Evolutionary conservation across 2,329 filamentous ascomycete species (phyloP).

Genomic region (Arachnomyces sp.): DNA sequence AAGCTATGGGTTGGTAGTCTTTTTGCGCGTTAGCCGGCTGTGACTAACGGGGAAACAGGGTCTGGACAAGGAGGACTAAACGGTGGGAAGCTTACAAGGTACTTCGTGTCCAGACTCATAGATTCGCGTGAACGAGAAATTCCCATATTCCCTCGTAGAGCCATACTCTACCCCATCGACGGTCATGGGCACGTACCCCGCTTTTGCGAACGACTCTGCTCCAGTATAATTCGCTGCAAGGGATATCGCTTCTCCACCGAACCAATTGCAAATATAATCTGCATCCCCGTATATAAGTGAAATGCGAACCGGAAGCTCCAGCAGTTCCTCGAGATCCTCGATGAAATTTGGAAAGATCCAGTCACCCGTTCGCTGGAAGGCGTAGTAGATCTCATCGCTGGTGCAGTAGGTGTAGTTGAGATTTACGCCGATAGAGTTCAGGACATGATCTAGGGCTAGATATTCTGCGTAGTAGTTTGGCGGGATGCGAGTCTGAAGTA

Average conservation of each 20-base stretch:
- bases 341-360: conserved; percentile 56
- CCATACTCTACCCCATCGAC: conserved; percentile 62
- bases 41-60: too few relatives aligned
- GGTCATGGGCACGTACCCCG: conserved; percentile 64
- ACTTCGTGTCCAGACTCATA: conserved; percentile 44
- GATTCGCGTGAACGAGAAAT: conserved; percentile 58
- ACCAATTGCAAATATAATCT: conserved; percentile 48
- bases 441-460: conserved; percentile 52
- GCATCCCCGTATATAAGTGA: conserved; percentile 63
- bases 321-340: conserved; percentile 50
- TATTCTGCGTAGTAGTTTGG: conserved; percentile 54
- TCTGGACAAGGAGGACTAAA: too few relatives aligned
- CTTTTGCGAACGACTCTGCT: conserved; percentile 48
- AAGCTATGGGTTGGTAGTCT: conserved; percentile 51
- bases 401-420: conserved; percentile 48
- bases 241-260: conserved; percentile 67
- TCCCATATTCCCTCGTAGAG: conserved; percentile 66
- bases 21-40: too few relatives aligned
- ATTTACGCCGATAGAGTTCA: conserved; percentile 53
- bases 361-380: conserved; percentile 49
- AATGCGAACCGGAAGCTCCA: conserved; percentile 56
- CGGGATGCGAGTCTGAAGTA: conserved; percentile 52
- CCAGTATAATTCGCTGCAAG: conserved; percentile 46
- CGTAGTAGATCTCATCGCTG: conserved; percentile 34
- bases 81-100: neutral